Conservation (phyloP, 2,329 filamentous ascomycete genomes). For the Sporothrix inflata region DNA sequence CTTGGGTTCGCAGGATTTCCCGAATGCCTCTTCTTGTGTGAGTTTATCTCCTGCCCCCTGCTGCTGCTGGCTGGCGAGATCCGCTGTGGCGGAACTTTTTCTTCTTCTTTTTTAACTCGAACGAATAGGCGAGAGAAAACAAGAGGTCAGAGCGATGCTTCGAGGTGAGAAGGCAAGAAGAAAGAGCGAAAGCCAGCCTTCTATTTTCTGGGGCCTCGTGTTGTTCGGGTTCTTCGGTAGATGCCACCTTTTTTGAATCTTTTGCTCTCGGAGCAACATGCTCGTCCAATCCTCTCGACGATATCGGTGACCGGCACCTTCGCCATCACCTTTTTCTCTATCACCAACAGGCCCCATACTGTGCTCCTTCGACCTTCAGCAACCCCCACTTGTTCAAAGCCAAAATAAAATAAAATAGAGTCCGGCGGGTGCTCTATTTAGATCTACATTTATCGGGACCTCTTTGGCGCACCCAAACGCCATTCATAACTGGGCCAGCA, state of each 20-base stretch:
- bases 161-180: not conserved
- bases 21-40: conserved; percentile 2
- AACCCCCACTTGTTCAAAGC: conserved; percentile 8
- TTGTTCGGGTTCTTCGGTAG: not conserved
- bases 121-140: not conserved
- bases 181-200: not conserved
- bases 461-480: conserved; percentile 19
- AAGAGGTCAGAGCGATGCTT: conserved; percentile 18
- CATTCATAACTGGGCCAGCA: conserved; percentile 12
- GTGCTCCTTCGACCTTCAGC: not conserved
- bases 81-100: conserved; percentile 11
- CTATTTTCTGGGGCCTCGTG: not conserved
- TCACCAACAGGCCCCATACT: not conserved
- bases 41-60: not conserved
- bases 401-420: not conserved
- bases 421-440: conserved; percentile 18
- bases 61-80: not conserved
- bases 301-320: not conserved
- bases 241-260: not conserved
- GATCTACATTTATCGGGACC: conserved; percentile 23
- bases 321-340: not conserved
- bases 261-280: not conserved
- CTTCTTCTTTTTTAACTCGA: not conserved
- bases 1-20: conserved; percentile 29
- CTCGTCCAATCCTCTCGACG: not conserved